These are phyloP conservation scores for Panicum miliaceum DNA, from an alignment of 176 grass and related monocot species.

Conservation along the genomic window DNA sequence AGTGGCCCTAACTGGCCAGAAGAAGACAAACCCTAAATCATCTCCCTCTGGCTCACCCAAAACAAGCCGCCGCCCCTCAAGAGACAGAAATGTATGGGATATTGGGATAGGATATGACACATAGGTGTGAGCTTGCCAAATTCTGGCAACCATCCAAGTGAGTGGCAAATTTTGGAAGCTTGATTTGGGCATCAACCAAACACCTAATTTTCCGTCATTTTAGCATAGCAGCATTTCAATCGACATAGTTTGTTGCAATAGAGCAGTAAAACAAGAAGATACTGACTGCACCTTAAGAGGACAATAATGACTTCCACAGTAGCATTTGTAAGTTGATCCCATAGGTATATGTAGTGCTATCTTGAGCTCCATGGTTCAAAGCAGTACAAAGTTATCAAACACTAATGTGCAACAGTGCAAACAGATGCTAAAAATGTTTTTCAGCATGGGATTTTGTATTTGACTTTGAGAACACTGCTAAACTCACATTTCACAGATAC, in stretches of 20 bases:
- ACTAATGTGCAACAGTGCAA: background rate
- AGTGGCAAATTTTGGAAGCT: background rate
- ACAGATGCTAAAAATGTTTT: background rate
- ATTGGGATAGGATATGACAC: no score
- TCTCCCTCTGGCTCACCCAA: background rate
- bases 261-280: conserved; percentile 4
- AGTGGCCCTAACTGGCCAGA: background rate
- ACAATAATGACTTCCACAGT: conserved; percentile 7
- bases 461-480: background rate
- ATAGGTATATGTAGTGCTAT: background rate
- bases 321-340: background rate
- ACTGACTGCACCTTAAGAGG: background rate
- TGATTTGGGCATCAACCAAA: background rate
- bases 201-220: conserved; percentile 19
- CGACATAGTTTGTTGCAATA: background rate
- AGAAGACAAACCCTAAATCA: background rate
- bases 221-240: background rate
- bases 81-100: no score
- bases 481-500: background rate
- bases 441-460: background rate
- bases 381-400: background rate
- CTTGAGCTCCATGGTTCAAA: background rate
- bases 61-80: background rate
- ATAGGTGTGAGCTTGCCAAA: background rate
- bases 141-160: background rate